A percentile compares a stretch with the other conserved stretches of the same genome.
phyloP scores from a whole-genome alignment of 495 filamentous ascomycete genomes.

The Chlorociboria aeruginascens region DNA sequence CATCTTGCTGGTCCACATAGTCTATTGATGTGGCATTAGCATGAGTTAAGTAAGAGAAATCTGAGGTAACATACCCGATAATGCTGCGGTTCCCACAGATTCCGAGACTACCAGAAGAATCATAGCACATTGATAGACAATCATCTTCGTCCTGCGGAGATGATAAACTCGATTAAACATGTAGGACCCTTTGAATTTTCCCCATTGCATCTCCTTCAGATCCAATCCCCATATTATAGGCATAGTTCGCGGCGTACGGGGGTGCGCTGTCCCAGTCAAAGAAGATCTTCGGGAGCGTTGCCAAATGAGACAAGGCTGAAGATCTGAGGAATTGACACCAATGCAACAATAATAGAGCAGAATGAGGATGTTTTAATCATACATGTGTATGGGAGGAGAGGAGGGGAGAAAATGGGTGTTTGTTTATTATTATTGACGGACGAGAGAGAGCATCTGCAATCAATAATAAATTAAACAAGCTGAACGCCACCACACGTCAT shows the following conservation, averaged over 20 bases:
- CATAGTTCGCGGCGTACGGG: conserved; percentile 14
- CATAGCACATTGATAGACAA: conserved; percentile 41
- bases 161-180: conserved; percentile 39
- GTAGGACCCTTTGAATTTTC: conserved; percentile 36
- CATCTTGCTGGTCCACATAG: conserved; percentile 35
- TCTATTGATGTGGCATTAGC: conserved; percentile 19
- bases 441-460: too few relatives aligned
- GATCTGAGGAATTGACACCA: too few relatives aligned
- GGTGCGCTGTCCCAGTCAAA: too few relatives aligned
- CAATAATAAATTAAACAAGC: too few relatives aligned
- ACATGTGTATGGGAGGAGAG: too few relatives aligned
- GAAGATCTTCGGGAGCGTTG: too few relatives aligned
- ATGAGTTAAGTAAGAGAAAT: neutral
- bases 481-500: too few relatives aligned
- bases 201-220: conserved; percentile 37
- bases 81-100: conserved; percentile 34
- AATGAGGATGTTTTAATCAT: too few relatives aligned
- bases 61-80: conserved; percentile 26
- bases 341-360: too few relatives aligned
- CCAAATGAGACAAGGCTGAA: too few relatives aligned
- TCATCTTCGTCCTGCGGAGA: conserved; percentile 38
- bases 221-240: conserved; percentile 40
- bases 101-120: conserved; percentile 41
- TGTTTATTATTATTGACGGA: too few relatives aligned
- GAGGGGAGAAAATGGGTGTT: too few relatives aligned